phyloP scores from a whole-genome alignment of 805 yeast genomes.

The Yamadazyma sp. region DNA sequence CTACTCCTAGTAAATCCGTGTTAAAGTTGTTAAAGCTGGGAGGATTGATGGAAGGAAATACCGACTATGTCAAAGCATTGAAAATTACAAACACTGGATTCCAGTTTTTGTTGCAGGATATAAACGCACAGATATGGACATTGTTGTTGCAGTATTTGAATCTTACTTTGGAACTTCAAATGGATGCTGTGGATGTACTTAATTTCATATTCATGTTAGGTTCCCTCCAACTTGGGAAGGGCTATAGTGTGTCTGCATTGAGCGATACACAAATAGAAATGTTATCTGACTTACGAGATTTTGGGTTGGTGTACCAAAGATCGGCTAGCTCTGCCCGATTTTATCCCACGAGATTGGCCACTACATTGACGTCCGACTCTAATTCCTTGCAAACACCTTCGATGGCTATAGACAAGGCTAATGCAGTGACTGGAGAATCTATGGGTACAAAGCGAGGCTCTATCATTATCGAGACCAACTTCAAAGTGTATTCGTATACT shows the following conservation, averaged over 20 bases:
- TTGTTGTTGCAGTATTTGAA: constrained; percentile 81
- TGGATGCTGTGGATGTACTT: constrained; percentile 95
- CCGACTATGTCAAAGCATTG: constrained; percentile 36
- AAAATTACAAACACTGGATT: constrained; percentile 89
- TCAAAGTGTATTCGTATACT: constrained; percentile 88
- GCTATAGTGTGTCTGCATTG: constrained; percentile 68
- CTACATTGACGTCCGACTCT: constrained; percentile 84
- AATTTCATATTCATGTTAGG: constrained; percentile 94
- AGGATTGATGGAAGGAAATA: constrained; percentile 77
- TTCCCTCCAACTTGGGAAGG: constrained; percentile 85
- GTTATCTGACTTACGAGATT: constrained; percentile 87
- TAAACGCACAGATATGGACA: constrained; percentile 94
- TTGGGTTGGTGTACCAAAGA: constrained; percentile 79
- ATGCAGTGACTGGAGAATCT: constrained; percentile 22
- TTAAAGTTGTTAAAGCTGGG: constrained; percentile 72
- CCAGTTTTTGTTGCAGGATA: constrained; percentile 90
- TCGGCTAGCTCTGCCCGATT: constrained; percentile 58
- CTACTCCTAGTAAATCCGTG: constrained; percentile 79
- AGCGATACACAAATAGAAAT: constrained; percentile 80
- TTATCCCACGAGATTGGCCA: constrained; percentile 89
- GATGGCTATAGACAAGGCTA: constrained; percentile 69
- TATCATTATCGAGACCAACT: constrained; percentile 88
- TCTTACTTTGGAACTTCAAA: constrained; percentile 76
- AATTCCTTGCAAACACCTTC: constrained; percentile 71
- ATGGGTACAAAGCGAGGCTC: constrained; percentile 62